Base-by-base conservation (phyloP, 75 land plant genomes). In the Gnetum montanum region DNA sequence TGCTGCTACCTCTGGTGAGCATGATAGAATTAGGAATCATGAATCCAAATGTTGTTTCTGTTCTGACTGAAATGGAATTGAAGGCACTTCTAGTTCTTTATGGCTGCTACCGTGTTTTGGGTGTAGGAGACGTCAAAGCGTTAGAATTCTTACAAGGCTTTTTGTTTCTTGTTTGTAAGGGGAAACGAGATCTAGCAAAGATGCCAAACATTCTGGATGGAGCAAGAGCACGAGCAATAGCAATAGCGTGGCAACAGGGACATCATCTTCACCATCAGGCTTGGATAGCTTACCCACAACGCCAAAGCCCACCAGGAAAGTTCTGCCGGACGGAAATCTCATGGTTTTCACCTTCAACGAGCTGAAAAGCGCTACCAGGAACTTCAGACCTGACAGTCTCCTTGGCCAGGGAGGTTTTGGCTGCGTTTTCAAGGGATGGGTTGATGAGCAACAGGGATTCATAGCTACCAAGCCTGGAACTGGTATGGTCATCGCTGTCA, bases 381-480 rank as follows among this genome's bases (percentile, higher is more conserved):
- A 79, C 53, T 83, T 83, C 41, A 72, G 86, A 1, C 82, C 79
- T 13, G 82, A 83, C 49, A 75, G 79, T 49, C 67, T 83, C 2
- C 20, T 83, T 28, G 83, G 79, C 19, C 81, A 78, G 44, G 86
- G 86, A 11, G 84, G 83, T 11, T 83, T 83, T 62, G 86, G 86
- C 34, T 72, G 78, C 6, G 83, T 83, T 34, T 83, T 79, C 48
- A 83, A 79, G 38, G 86, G 79, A 7, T 83, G 86, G 86, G 61
- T 83, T 56, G 86, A 83, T 69, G 79, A 83, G 49, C n/a, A n/a
- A n/a, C 6, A 70, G 37, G 56, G 71, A 15, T 59, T 75, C 31
- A 35, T 69, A 31, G 73, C 81, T 34, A 27, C 69, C 8, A 78
- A 66, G 43, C 86, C 86, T 13, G 86, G 86, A 5, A 71, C 79